Evolutionary conservation across 345 rosid genomes (phyloP).

Genomic region (Lumnitzera racemosa): DNA sequence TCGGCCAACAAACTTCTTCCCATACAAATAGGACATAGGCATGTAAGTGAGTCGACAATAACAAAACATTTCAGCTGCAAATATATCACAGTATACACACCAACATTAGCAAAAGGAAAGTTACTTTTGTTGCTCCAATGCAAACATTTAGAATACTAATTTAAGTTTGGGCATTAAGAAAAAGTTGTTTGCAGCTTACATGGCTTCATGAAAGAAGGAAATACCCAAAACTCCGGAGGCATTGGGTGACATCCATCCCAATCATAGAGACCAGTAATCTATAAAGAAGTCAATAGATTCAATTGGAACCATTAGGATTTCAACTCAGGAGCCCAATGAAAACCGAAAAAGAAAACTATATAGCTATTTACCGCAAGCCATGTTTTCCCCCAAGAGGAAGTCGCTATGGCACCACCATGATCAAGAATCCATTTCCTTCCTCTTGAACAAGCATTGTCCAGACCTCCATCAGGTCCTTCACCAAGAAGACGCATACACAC

Average conservation of each 20-base stretch:
- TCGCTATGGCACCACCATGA: conserved; percentile 31
- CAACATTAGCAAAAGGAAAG: too few relatives aligned
- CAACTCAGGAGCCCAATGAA: not conserved
- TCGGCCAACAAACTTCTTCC: conserved; percentile 51
- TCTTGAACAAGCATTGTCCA: conserved; percentile 32
- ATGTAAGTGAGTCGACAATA: conserved; percentile 56
- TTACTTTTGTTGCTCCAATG: too few relatives aligned
- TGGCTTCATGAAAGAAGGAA: conserved; percentile 54
- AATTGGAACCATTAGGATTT: not conserved
- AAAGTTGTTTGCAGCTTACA: conserved; percentile 15
- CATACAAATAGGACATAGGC: conserved; percentile 69
- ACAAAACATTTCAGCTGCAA: conserved; percentile 58
- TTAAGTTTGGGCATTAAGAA: not conserved
- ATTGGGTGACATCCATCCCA: conserved; percentile 59
- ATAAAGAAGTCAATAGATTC: not conserved
- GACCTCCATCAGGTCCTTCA: conserved; percentile 37
- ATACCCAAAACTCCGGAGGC: conserved; percentile 69
- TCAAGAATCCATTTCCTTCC: conserved; percentile 43
- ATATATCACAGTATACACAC: not conserved
- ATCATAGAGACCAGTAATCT: conserved; percentile 42
- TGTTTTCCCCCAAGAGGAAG: conserved; percentile 53
- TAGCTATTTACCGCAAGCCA: conserved; percentile 35
- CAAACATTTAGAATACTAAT: not conserved
- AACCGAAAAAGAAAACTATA: not conserved
- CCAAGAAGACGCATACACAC: conserved; percentile 46